Evolutionary conservation across 2,329 filamentous ascomycete genomes (phyloP), one percentile per base, ranked within the genome.

Genomic region (Penicillium brasilianum): DNA sequence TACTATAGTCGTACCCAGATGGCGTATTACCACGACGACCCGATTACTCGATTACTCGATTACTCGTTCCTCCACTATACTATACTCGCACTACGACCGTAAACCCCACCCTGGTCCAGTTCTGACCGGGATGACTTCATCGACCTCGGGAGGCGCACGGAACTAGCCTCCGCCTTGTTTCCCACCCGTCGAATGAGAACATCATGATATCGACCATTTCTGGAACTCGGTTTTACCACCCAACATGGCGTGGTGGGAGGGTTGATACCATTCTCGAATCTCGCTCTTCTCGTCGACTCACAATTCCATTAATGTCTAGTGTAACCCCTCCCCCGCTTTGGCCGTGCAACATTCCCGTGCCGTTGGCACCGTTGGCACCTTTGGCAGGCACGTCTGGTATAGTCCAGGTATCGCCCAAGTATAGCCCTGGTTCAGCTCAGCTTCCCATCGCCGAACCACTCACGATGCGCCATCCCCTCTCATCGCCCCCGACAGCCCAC

Each of bases 121-220:
- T 16, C 22, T 18, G 41, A 10, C 43, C 49, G 41, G 60, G 57
- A 70, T 70, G 68, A 70, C 67, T 68, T 70, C 68, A 70, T 70
- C 55, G 64, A 67, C 48, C 49, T 54, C 54, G 46, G 53, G 36
- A 28, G 41, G 43, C 55, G 46, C 44, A 57, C 65, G 68, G 68
- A 64, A 66, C 57, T 62, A 9, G 41, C n/a, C 64, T 67, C 68
- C 68, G 67, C 67, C 68, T 58, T 68, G 68, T 62, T 69, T 65
- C 32, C 30, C 37, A 54, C 55, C 39, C n/a, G 9, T 36, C 11
- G 11, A 28, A 64, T 62, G 57, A 61, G 57, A 52, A 32, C 61
- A 66, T 63, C 46, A 56, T 61, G 55, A 55, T 46, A 37, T 55
- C 20, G 34, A 25, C 34, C 10, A 9, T 9, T n/a, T n/a, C n/a